These are phyloP conservation scores for Haplosporangium gracile DNA, from an alignment of 192 early-diverging fungal genomes.

Conservation along the genomic window DNA sequence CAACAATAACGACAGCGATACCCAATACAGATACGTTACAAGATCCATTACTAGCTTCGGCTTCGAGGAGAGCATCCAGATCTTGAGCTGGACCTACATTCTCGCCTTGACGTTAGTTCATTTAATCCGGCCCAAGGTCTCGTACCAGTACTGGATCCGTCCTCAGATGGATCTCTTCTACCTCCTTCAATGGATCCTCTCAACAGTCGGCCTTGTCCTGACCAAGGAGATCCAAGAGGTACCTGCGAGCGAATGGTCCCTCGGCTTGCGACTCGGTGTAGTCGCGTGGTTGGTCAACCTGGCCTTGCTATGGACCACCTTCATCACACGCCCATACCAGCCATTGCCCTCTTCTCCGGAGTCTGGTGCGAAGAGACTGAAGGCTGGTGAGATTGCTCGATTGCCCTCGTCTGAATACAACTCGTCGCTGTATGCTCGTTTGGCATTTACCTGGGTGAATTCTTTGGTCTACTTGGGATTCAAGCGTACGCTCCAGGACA, in stretches of 20 bases:
- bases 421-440: slow-evolving; percentile 37
- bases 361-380: background rate
- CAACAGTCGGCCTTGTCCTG: slow-evolving; percentile 4
- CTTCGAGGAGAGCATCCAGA: background rate
- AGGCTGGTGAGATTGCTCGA: slow-evolving; percentile 28
- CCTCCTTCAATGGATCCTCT: slow-evolving; percentile 20
- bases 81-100: slow-evolving; percentile 27
- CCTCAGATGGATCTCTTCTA: slow-evolving; percentile 44
- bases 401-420: slow-evolving; percentile 31
- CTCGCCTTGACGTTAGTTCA: slow-evolving; percentile 23
- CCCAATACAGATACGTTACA: background rate
- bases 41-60: background rate
- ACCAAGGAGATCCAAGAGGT: background rate
- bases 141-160: slow-evolving; percentile 37
- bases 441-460: slow-evolving; percentile 56
- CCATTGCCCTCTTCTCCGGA: background rate
- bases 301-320: slow-evolving; percentile 28
- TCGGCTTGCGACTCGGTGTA: slow-evolving; percentile 21
- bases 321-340: slow-evolving; percentile 23
- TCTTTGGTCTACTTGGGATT: slow-evolving; percentile 62
- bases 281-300: background rate
- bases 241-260: slow-evolving; percentile 8
- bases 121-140: slow-evolving; percentile 13
- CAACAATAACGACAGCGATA: background rate
- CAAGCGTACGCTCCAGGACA: slow-evolving; percentile 64